Percentiles rank a stretch among this genome's conserved stretches.
Conservation (phyloP, 2,329 filamentous ascomycete genomes). For the Curvularia sp. region DNA sequence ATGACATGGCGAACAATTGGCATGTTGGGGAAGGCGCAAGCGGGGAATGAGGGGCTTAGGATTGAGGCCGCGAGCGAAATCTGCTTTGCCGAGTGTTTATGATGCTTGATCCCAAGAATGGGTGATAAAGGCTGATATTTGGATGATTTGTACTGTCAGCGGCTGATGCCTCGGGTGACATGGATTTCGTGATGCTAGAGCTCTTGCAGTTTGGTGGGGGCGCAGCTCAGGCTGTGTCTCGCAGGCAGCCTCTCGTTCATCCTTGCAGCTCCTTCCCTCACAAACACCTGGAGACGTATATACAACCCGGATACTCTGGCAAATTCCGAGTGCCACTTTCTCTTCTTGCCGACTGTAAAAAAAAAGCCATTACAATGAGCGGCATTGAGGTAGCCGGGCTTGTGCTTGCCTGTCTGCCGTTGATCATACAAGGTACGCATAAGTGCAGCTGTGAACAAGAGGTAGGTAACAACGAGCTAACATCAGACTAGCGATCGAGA, state of each 20-base stretch:
- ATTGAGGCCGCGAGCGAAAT: neutral
- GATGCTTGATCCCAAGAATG: neutral
- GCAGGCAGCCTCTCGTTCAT: slow-evolving; percentile 8
- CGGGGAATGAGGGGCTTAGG: neutral
- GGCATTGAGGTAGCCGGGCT: slow-evolving; percentile 45
- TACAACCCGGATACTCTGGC: neutral
- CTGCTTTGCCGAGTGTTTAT: neutral
- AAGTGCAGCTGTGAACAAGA: slow-evolving; percentile 5
- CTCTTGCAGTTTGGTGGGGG: slow-evolving; percentile 17
- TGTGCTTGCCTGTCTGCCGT: slow-evolving; percentile 49
- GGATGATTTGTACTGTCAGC: neutral
- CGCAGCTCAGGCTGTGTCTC: slow-evolving; percentile 17
- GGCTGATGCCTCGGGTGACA: slow-evolving; percentile 8
- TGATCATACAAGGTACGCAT: slow-evolving; percentile 46
- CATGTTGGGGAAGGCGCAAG: slow-evolving; percentile 21
- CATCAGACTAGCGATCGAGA: slow-evolving; percentile 37
- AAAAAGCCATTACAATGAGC: slow-evolving; percentile 35
- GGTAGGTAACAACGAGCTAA: slow-evolving; percentile 2
- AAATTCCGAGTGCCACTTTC: neutral
- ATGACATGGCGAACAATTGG: slow-evolving; percentile 21
- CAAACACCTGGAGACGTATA: neutral
- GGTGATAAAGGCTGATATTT: slow-evolving; percentile 5
- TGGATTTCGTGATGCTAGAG: slow-evolving; percentile 10
- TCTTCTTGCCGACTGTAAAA: neutral
- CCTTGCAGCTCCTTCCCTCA: slow-evolving; percentile 3